These are phyloP conservation scores for Vaccinium vitisidaea DNA, from an alignment of 148 eudicot species.

Conservation along the genomic window DNA sequence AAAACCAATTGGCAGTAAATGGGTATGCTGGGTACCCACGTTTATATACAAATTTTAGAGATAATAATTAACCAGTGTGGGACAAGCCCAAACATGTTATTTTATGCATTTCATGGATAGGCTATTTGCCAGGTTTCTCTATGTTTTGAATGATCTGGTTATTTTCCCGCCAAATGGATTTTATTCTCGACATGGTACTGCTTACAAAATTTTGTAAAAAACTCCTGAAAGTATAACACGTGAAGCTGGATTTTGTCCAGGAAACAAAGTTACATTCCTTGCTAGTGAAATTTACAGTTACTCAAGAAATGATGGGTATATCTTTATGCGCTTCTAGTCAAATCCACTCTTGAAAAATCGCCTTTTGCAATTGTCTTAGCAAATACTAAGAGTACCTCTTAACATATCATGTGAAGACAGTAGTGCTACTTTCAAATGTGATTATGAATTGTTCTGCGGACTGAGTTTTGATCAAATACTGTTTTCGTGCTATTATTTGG, in stretches of 20 bases:
- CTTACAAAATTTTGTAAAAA: neutral
- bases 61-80: neutral
- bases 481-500: constrained; percentile 11
- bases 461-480: neutral
- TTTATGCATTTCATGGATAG: neutral
- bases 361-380: neutral
- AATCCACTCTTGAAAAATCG: neutral
- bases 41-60: neutral
- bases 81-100: neutral
- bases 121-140: neutral
- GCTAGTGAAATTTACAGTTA: neutral
- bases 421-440: neutral
- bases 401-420: neutral
- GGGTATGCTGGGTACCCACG: neutral
- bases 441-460: neutral
- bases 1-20: neutral
- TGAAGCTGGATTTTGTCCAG: neutral
- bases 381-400: neutral
- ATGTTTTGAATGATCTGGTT: neutral
- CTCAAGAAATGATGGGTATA: neutral
- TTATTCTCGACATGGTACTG: neutral
- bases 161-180: neutral
- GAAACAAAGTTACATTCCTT: neutral
- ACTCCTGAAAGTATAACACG: neutral
- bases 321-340: neutral